Base-by-base conservation (phyloP, 768 basidiomycete species). In the Postia placenta region DNA sequence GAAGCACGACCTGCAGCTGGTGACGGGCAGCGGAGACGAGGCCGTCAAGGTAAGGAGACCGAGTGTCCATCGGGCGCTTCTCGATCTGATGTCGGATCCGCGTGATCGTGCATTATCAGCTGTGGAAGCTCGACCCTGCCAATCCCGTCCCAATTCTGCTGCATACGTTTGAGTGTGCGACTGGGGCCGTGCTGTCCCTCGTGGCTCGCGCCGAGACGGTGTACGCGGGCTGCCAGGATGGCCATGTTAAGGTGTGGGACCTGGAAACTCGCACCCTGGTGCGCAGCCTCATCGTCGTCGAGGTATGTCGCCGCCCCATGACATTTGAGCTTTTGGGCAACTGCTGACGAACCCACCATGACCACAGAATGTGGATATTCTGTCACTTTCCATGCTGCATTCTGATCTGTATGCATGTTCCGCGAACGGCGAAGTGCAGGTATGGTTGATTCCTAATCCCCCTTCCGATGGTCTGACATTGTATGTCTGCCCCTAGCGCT, bases 221-320 rank as follows among this genome's bases (percentile, higher is more conserved):
- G 19, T 96, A 86, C 59, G 95, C 91, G 5, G 95, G 92, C 0
- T 88, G 93, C 57, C 95, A 98, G 66, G 92, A 92, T 54, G 95
- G 95, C 2, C 84, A 87, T 56, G 89, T 97, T 57, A 86, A 87
- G 54, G 84, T 97, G 4, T 80, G 90, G 68, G 94, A 97, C 64
- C 67, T 96, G 6, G 92, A 94, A 62, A 95, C 93, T 0, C 84
- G 81, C 55, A 91, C 92, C 0, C 71, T 89, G 30, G 83, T 98
- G 23, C 72, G 95, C 43, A 91, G 84, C 0, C 85, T 98, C 48
- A 85, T 93, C 15, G 85, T 89, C 1, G 83, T 90, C 55, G 87
- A 92, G 71, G 87, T 87, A 41, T 14, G 70, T 41, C 12, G 30
- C 25, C 2, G 12, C 48, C 24, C 15, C 6, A 14, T 5, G 15